Conservation (phyloP, 1,284 basidiomycete species). For the Cystobasidium pallidum region DNA sequence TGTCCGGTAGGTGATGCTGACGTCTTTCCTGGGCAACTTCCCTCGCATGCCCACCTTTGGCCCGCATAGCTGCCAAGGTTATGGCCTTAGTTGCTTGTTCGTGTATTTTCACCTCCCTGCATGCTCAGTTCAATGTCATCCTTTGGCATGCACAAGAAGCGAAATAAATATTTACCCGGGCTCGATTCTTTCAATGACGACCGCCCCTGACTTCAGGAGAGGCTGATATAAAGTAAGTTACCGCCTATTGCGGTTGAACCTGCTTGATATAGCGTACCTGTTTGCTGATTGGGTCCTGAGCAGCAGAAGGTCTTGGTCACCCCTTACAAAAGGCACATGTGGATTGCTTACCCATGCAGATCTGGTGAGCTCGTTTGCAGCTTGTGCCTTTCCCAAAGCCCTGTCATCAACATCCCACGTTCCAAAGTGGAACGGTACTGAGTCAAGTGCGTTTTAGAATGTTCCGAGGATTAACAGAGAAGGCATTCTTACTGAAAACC, state of each 20-base stretch:
- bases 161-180: constrained; percentile 3
- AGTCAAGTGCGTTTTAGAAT: too few relatives aligned
- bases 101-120: constrained; percentile 26
- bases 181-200: constrained; percentile 18
- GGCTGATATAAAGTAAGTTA: neutral
- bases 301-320: neutral
- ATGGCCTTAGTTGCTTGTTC: constrained; percentile 11
- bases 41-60: constrained; percentile 4
- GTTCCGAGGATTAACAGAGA: neutral
- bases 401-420: constrained; percentile 11
- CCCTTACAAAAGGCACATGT: neutral
- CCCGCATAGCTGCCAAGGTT: neutral
- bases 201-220: constrained; percentile 3
- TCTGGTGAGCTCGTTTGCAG: constrained; percentile 31
- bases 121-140: neutral
- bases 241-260: neutral
- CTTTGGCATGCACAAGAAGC: neutral
- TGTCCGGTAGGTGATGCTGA: constrained; percentile 15
- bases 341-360: constrained; percentile 13
- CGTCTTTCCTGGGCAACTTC: constrained; percentile 7
- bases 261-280: neutral
- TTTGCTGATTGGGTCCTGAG: constrained; percentile 37
- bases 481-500: constrained; percentile 18
- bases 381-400: constrained; percentile 1
- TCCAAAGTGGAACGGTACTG: constrained; percentile 36